These are phyloP conservation scores for Jackrogersella multiformis DNA, from an alignment of 495 filamentous ascomycete genomes.

Conservation along the genomic window DNA sequence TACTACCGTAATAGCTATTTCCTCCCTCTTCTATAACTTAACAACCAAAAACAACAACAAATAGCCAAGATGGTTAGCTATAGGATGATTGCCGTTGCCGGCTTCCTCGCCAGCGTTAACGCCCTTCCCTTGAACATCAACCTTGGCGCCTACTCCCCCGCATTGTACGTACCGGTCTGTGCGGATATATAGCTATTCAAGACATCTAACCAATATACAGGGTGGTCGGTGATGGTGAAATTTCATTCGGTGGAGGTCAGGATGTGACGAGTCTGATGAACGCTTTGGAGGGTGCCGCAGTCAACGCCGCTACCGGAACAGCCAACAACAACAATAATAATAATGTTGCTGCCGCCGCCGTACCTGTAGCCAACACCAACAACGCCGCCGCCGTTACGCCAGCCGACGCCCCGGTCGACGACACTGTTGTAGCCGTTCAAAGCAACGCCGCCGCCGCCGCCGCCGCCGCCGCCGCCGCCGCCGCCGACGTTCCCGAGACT, in stretches of 20 bases:
- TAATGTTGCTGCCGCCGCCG: slow-evolving; percentile 37
- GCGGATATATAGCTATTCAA: background rate
- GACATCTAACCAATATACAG: slow-evolving; percentile 38
- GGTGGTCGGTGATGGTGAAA: slow-evolving; percentile 70
- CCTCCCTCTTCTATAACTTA: slow-evolving; percentile 23
- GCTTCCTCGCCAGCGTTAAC: slow-evolving; percentile 49
- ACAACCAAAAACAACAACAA: slow-evolving; percentile 13
- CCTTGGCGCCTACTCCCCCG: slow-evolving; percentile 67
- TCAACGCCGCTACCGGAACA: slow-evolving; percentile 52
- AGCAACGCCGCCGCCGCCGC: slow-evolving; percentile 17
- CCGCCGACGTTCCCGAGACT: slow-evolving; percentile 22
- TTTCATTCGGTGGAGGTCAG: slow-evolving; percentile 65
- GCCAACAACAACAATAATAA: slow-evolving; percentile 28
- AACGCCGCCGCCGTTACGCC: slow-evolving; percentile 11
- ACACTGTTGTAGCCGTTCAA: slow-evolving; percentile 14
- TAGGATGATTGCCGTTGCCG: slow-evolving; percentile 51
- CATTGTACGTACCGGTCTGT: slow-evolving; percentile 48
- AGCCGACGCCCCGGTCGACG: slow-evolving; percentile 18
- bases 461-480: slow-evolving; percentile 18
- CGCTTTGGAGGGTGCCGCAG: slow-evolving; percentile 60
- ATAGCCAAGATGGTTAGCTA: slow-evolving; percentile 55
- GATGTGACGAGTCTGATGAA: slow-evolving; percentile 60
- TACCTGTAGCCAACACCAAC: slow-evolving; percentile 16
- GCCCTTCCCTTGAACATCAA: slow-evolving; percentile 69
- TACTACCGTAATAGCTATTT: slow-evolving; percentile 40